These are phyloP conservation scores for Speleostelium caveatum DNA, from an alignment of 78 protist genomes.

Conservation along the genomic window DNA sequence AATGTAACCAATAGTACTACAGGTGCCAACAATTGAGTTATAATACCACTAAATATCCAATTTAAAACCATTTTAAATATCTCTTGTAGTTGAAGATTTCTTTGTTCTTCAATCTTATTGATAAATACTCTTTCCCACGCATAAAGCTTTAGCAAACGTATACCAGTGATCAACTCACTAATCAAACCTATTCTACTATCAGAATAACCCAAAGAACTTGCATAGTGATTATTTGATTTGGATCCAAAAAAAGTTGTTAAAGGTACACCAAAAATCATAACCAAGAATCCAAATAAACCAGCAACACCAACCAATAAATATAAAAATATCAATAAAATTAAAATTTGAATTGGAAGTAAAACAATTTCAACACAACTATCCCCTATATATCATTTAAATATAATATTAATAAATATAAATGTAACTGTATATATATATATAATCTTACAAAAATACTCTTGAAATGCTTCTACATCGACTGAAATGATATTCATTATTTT, in stretches of 20 bases:
- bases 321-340: background rate
- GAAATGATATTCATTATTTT: conserved; percentile 16
- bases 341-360: background rate
- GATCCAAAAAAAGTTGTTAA: background rate
- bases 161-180: conserved; percentile 13
- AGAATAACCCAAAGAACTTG: background rate
- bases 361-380: conserved; percentile 7
- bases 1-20: conserved; percentile 15
- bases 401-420: background rate
- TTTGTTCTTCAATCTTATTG: background rate
- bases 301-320: conserved; percentile 12
- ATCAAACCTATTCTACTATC: conserved; percentile 14
- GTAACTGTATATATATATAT: background rate
- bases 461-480: conserved; percentile 19
- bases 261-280: conserved; percentile 14
- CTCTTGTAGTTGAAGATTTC: background rate
- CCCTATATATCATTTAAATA: background rate
- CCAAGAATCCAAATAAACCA: conserved; percentile 12
- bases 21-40: conserved; percentile 2
- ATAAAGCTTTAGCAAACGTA: conserved; percentile 20
- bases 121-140: conserved; percentile 25
- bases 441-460: conserved; percentile 15
- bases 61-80: background rate
- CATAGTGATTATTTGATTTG: background rate
- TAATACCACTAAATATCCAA: background rate